phyloP scores from a whole-genome alignment of 192 early-diverging fungal species.

The Irineochytrium annulatum region DNA sequence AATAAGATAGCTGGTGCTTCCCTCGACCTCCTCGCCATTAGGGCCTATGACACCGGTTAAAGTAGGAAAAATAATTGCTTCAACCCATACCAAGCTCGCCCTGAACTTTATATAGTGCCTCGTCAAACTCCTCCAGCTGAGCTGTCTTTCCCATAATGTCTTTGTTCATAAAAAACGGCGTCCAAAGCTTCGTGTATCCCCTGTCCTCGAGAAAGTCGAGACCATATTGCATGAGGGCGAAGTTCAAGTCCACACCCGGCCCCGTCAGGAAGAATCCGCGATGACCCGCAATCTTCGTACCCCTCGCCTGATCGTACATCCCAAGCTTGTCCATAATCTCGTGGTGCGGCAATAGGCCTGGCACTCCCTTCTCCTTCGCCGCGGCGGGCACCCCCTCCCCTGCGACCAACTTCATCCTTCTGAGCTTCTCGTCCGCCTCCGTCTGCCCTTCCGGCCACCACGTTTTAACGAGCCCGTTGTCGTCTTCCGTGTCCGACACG shows the following conservation, averaged over 20 bases:
- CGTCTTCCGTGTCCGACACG: conserved; percentile 76
- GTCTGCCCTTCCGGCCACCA: conserved; percentile 52
- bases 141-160: conserved; percentile 98
- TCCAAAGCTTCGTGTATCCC: conserved; percentile 90
- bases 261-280: conserved; percentile 98
- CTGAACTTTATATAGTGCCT: conserved; percentile 90
- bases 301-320: conserved; percentile 48
- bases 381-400: background rate
- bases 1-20: conserved; percentile 83
- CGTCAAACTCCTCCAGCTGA: conserved; percentile 95
- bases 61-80: background rate
- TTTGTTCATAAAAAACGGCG: conserved; percentile 97
- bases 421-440: conserved; percentile 35
- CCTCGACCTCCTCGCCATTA: conserved; percentile 57
- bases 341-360: conserved; percentile 68
- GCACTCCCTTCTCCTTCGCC: conserved; percentile 49
- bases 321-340: conserved; percentile 89
- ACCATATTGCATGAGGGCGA: conserved; percentile 95
- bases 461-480: conserved; percentile 42
- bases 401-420: conserved; percentile 33
- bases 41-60: conserved; percentile 23
- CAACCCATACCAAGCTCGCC: conserved; percentile 33
- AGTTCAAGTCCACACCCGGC: conserved; percentile 91
- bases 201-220: conserved; percentile 79
- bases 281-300: conserved; percentile 92